Evolutionary conservation across 352 stramenopile species (phyloP), one percentile per base, ranked within the genome.

Genomic region (Pythium scleroteichum): DNA sequence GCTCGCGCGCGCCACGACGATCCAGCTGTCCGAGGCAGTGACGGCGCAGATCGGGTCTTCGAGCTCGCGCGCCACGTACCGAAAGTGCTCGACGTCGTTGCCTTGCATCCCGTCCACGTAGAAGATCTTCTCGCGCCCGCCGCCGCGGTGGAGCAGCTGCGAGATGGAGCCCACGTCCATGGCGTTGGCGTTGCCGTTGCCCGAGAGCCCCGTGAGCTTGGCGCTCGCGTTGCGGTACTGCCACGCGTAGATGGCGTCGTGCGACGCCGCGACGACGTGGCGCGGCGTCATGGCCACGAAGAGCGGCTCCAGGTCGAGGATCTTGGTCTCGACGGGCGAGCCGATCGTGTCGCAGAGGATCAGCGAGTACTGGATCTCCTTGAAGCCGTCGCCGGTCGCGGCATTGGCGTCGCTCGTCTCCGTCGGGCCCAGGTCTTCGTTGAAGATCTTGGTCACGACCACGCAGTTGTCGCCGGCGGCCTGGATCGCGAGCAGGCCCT

Each of bases 171-270:
- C 76, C 17, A 88, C 61, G 49, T 85, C 79, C 62, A 83, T 69
- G 9, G 59, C 53, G 32, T 76, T 76, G 24, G 71, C 50, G 32
- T 73, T 70, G 8, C 73, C 72, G 3, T 64, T 73, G 20, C 40
- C 45, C 17, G 80, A 82, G 1, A 90, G 67, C 6, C 82, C 79
- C 27, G 85, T 90, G 38, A 94, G 68, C 51, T 94, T 92, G 35
- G 83, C 64, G 52, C 74, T 91, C 0, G 80, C 84, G 32, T 91
- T 92, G 38, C 87, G 90, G 66, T 97, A 98, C 73, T 98, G 94
- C 93, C 94, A 98, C 0, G 94, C 80, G 66, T 97, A 98, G 19
- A 98, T 92, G 4, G 81, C 87, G 40, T 93, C 79, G 2, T 79
- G 71, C 7, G 78, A 91, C 0, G 92, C 89, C 12, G 84, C 77